These are phyloP conservation scores for Dioscorea cayenensis DNA, from an alignment of 116 monocot species.

Conservation along the genomic window DNA sequence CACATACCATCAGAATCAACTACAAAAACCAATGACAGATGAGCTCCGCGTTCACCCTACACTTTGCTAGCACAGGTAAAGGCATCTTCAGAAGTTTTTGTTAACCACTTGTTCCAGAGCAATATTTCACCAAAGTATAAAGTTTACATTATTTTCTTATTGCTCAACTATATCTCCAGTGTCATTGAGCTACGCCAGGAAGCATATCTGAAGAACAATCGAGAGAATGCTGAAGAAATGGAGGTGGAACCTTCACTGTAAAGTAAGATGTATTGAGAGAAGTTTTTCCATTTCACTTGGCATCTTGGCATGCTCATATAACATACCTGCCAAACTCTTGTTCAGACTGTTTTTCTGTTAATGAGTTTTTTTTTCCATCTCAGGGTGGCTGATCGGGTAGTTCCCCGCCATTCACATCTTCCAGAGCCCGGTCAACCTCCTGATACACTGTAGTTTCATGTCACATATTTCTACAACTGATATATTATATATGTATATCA, in stretches of 20 bases:
- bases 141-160: too few species aligned
- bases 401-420: not conserved
- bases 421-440: not conserved
- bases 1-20: slow-evolving; percentile 34
- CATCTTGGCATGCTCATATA: not conserved
- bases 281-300: slow-evolving; percentile 14
- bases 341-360: slow-evolving; percentile 25
- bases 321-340: not conserved
- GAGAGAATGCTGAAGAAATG: slow-evolving; percentile 19
- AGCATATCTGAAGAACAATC: slow-evolving; percentile 17
- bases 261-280: slow-evolving; percentile 35
- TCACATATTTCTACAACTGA: too few species aligned
- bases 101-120: not conserved
- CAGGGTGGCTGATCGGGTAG: not conserved
- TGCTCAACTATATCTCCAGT: too few species aligned
- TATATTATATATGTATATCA: too few species aligned
- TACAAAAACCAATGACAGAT: slow-evolving; percentile 22
- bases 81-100: not conserved
- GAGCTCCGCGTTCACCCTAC: slow-evolving; percentile 27
- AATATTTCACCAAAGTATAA: not conserved
- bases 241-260: slow-evolving; percentile 18
- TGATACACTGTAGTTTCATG: too few species aligned
- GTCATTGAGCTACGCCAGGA: slow-evolving; percentile 4
- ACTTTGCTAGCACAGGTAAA: slow-evolving; percentile 31
- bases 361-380: slow-evolving; percentile 29